These are phyloP conservation scores for Diversispora epigaea DNA, from an alignment of 192 early-diverging fungal genomes.

Conservation along the genomic window DNA sequence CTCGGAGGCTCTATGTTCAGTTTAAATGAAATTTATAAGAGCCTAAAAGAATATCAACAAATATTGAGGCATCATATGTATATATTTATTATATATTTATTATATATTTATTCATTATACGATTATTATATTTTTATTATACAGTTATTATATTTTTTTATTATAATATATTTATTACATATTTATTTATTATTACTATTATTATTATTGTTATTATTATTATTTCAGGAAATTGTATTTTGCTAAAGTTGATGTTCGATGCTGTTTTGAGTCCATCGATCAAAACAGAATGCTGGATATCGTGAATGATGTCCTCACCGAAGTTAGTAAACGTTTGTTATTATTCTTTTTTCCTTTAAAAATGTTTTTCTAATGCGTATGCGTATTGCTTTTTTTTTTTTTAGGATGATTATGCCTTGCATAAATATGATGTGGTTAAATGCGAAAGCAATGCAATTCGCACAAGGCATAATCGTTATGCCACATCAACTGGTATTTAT, in stretches of 20 bases:
- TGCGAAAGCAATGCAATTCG: background rate
- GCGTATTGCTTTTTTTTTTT: background rate
- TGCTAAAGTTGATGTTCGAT: slow-evolving; percentile 23
- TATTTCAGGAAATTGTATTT: background rate
- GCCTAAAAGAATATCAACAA: background rate
- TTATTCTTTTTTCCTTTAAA: background rate
- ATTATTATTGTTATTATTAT: no score
- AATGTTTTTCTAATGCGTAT: background rate
- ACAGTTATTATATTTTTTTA: no score
- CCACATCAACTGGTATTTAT: background rate
- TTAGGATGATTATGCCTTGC: background rate
- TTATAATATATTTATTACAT: background rate
- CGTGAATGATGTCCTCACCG: background rate
- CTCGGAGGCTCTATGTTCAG: background rate
- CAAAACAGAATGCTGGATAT: slow-evolving; percentile 4
- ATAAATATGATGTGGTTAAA: background rate
- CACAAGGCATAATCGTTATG: background rate
- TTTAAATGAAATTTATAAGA: background rate
- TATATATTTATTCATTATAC: background rate
- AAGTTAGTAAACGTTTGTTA: background rate
- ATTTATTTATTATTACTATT: no score
- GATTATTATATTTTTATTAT: no score
- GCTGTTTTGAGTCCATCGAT: slow-evolving; percentile 20
- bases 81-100: background rate
- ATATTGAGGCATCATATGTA: background rate